Conservation (phyloP, 306 rosid species). For the Parietaria judaica region DNA sequence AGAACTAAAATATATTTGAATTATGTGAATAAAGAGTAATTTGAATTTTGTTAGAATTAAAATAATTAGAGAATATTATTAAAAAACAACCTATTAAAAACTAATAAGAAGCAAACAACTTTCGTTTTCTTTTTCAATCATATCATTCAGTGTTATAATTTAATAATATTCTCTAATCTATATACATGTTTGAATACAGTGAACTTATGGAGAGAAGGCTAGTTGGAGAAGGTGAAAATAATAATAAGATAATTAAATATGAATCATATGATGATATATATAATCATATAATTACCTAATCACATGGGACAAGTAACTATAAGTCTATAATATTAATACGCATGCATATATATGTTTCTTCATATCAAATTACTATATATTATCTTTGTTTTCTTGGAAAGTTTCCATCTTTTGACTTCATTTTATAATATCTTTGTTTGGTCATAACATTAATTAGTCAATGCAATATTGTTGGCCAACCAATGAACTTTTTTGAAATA, state of each 20-base stretch:
- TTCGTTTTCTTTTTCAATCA: too few relatives aligned
- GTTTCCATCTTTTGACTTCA: neutral
- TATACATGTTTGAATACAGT: neutral
- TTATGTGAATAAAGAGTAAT: too few relatives aligned
- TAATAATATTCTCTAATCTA: too few relatives aligned
- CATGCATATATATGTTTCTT: neutral
- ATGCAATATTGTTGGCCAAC: neutral
- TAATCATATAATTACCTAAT: slow-evolving; percentile 4
- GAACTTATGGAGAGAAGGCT: neutral
- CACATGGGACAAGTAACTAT: neutral
- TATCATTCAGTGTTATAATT: too few relatives aligned
- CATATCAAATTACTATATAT: too few relatives aligned
- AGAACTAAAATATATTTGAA: too few relatives aligned
- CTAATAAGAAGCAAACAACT: too few relatives aligned
- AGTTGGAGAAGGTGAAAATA: neutral
- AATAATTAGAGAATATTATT: too few relatives aligned
- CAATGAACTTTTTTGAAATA: neutral
- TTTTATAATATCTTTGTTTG: neutral
- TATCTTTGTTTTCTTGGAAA: neutral
- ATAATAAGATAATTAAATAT: neutral
- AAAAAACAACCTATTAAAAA: too few relatives aligned
- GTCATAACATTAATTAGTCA: neutral
- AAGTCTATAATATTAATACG: too few relatives aligned
- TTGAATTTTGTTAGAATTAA: too few relatives aligned
- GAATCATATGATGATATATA: slow-evolving; percentile 3